These are phyloP conservation scores for Chlorella vulgaris DNA, from an alignment of 139 green algal species.

Conservation along the genomic window DNA sequence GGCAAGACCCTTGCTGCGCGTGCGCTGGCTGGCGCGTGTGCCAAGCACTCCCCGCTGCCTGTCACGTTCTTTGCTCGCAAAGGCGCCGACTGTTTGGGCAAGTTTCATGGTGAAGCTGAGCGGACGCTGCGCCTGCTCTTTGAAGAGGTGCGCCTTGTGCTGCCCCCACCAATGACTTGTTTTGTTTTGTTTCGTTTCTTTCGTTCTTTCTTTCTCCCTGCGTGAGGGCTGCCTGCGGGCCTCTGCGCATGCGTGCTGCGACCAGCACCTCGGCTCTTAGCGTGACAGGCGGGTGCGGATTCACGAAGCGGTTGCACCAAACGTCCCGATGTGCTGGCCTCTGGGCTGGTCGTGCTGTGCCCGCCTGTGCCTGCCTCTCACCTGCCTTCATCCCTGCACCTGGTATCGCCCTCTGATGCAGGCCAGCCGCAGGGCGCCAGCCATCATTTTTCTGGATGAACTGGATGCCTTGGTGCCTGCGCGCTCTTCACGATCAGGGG, in stretches of 20 bases:
- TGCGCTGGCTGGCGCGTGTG: constrained; percentile 65
- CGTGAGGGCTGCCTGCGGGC: no score
- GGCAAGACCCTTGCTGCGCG: constrained; percentile 78
- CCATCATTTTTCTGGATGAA: constrained; percentile 92
- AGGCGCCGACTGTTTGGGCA: constrained; percentile 89
- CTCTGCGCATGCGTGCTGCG: no score
- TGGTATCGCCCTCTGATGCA: not conserved
- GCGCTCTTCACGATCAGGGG: not conserved
- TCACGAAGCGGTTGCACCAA: no score
- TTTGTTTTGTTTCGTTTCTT: no score
- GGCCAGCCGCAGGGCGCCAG: constrained; percentile 50
- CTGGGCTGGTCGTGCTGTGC: no score
- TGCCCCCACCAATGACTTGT: no score
- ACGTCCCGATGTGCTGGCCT: no score
- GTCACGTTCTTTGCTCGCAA: constrained; percentile 86
- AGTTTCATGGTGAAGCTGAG: constrained; percentile 91
- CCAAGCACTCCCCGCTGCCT: constrained; percentile 35
- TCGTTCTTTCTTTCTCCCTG: no score
- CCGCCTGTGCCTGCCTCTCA: no score
- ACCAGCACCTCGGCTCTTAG: no score
- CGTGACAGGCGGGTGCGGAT: no score
- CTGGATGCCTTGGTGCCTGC: constrained; percentile 76
- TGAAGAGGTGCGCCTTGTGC: constrained; percentile 79
- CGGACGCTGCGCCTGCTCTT: constrained; percentile 85
- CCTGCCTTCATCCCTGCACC: no score